phyloP scores from a whole-genome alignment of 2,329 filamentous ascomycete genomes.

The Seiridium cupressi region DNA sequence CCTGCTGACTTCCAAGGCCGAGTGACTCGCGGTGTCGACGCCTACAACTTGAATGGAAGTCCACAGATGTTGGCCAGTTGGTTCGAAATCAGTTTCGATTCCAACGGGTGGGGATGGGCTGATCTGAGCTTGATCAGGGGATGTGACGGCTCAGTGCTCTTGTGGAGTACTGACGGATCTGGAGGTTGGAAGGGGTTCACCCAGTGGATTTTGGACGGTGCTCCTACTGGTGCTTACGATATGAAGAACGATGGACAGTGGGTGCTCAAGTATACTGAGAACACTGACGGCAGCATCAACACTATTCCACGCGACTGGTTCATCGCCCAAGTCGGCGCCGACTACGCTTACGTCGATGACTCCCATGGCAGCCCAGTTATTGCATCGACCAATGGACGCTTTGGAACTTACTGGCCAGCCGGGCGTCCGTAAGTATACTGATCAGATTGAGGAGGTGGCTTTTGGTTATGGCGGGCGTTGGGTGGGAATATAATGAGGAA shows the following conservation, averaged over 20 bases:
- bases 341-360: conserved; percentile 22
- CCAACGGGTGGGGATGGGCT: conserved; percentile 21
- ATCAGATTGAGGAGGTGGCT: not conserved
- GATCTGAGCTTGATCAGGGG: conserved; percentile 26
- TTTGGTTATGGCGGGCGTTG: not conserved
- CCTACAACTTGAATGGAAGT: conserved; percentile 18
- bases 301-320: conserved; percentile 18
- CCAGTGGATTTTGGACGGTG: conserved; percentile 19
- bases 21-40: conserved; percentile 22
- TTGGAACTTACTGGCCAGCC: not conserved
- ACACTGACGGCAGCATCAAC: conserved; percentile 14
- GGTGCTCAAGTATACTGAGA: conserved; percentile 22
- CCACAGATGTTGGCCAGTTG: conserved; percentile 22
- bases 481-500: not conserved
- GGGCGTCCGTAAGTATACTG: not conserved
- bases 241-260: conserved; percentile 17
- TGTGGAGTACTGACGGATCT: conserved; percentile 18
- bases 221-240: conserved; percentile 15
- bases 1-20: conserved; percentile 24
- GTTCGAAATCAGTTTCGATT: conserved; percentile 19
- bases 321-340: conserved; percentile 18
- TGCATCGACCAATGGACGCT: conserved; percentile 7
- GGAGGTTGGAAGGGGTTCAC: conserved; percentile 23
- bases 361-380: conserved; percentile 22
- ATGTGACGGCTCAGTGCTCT: conserved; percentile 20